Base-by-base conservation (phyloP, 345 rosid species). In the Eucalyptus shirleyi region DNA sequence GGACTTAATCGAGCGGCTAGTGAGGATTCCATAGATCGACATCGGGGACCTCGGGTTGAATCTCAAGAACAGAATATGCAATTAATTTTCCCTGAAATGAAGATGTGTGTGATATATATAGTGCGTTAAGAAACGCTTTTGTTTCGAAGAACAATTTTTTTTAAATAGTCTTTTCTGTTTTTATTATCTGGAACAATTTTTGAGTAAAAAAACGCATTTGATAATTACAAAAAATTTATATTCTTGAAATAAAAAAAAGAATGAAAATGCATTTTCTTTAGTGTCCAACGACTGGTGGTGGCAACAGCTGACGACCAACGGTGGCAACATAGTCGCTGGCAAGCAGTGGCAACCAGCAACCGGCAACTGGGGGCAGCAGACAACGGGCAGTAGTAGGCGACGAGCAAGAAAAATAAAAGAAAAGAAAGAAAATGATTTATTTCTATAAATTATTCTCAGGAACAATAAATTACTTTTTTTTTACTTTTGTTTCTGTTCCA, bases 1-100 rank as follows among this genome's bases (percentile, higher is more conserved):
- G 91, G 21, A 56, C 65, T 53, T 90, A 88, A n/a, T 91, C 15
- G 91, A 93, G 23, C 91, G 89, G 87, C 50, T 93, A 87, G 88
- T 90, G 30, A 93, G 89, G 15, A 60, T 88, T 26, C 69, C 91
- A 5, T 92, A 90, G 34, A 90, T 67, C 50, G 93, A 91, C 40
- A 88, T 91, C n/a, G 92, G 89, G 88, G 88, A 51, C 9, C 56
- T 51, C 56, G 28, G 87, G 87, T 23, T 87, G 90, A 91, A 93
- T 88, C 87, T 93, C 89, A 90, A 86, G 90, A 53, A 90, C 49
- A 91, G 90, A 19, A 77, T 77, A 77, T 19, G 28, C 47, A 21
- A 37, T 24, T 37, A 72, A 77, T 9, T 77, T 77, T 77, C 47
- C 83, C 83, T 37, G 83, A 77, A 77, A 77, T 37, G 45, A 77